These are phyloP conservation scores for Ceratocystis papillata DNA, from an alignment of 2,329 filamentous ascomycete species.

Conservation along the genomic window DNA sequence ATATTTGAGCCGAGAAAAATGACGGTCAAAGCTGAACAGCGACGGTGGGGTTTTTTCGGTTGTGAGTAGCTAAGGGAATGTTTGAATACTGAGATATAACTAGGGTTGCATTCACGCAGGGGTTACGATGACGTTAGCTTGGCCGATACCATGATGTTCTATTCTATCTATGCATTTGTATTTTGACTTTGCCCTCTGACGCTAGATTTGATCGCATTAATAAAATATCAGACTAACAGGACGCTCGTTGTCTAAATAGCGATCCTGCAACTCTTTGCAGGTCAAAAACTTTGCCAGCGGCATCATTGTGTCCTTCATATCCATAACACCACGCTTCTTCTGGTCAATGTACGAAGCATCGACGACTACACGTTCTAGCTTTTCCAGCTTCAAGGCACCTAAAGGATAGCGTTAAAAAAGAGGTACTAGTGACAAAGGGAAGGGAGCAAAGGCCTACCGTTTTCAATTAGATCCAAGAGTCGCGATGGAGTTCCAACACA, in stretches of 20 bases:
- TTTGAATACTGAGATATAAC: too few species aligned
- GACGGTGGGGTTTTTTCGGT: too few species aligned
- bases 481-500: conserved; percentile 83
- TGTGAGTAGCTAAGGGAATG: too few species aligned
- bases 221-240: conserved; percentile 56
- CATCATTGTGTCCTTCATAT: conserved; percentile 87
- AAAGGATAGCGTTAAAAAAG: conserved; percentile 11
- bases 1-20: not conserved
- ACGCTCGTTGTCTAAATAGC: conserved; percentile 51
- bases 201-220: conserved; percentile 30
- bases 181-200: not conserved
- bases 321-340: conserved; percentile 86
- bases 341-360: conserved; percentile 89
- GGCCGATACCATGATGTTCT: not conserved
- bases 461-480: conserved; percentile 69
- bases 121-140: not conserved
- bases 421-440: not conserved
- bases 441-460: conserved; percentile 44
- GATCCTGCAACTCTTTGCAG: conserved; percentile 57
- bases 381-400: conserved; percentile 58
- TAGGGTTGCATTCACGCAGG: not conserved
- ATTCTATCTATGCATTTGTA: not conserved
- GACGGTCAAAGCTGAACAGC: not conserved
- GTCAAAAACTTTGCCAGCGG: conserved; percentile 67
- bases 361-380: conserved; percentile 69